Evolutionary conservation across 2,329 filamentous ascomycete species (phyloP), one percentile per base, ranked within the genome.

Genomic region (Colletotrichum tofieldiae): DNA sequence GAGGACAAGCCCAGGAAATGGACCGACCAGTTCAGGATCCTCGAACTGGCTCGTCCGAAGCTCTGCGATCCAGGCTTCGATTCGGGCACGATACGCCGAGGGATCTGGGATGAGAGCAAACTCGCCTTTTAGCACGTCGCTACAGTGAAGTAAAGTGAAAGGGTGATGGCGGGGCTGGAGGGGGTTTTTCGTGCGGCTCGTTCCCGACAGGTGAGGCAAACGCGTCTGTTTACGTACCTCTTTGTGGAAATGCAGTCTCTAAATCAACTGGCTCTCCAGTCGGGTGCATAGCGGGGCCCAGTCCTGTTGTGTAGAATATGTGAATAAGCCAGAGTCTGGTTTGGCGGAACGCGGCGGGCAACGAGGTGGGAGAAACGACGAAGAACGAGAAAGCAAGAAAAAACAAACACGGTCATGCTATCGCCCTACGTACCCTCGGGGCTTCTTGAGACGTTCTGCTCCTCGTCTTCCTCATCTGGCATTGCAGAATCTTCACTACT

Each of bases 21-120:
- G 72, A 3, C 71, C 67, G 23, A 45, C 60, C 20, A 74, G 43
- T 29, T 75, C 71, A 20, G 71, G 71, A 58, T 75, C 72, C 60
- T 69, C 64, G 32, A 68, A 72, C 8, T 59, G 54, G 26, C 62
- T 63, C 23, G 45, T 32, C 23, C 52, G 63, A 41, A 74, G 64
- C 20, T 64, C 51, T 45, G 45, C 26, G 29, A 75, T 49, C 71
- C 73, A 75, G 41, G 61, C 20, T 26, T 74, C 59, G 32, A 75
- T 35, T 49, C 73, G 64, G 18, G 55, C 32, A 49, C 45, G 65
- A 68, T 52, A 72, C 32, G 37, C 45, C 26, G 45, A 62, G 12
- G 58, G 58, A 35, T 59, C 69, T 72, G 35, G 37, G 8, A 20
- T 41, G 29, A 51, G 49, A 41, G n/a, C 11, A 29, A 43, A 39